A percentile compares a stretch with the other conserved stretches of the same genome.
Evolutionary conservation across 116 monocot species (phyloP).

Genomic region (Posidonia oceanica): DNA sequence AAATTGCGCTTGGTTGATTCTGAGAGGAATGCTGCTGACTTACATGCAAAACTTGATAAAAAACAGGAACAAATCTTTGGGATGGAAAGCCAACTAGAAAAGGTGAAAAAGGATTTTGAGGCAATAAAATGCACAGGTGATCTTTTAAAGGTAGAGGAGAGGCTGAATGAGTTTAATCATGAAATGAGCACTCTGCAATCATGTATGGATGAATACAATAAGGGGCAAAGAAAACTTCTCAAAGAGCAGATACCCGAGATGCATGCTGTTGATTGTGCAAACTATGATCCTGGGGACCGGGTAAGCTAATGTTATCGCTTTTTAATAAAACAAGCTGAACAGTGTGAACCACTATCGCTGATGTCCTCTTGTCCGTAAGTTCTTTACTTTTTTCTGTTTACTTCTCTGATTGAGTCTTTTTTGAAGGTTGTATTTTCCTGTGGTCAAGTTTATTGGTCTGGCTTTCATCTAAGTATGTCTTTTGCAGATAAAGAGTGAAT

Average conservation of each 20-base stretch:
- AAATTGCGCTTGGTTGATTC: slow-evolving; percentile 21
- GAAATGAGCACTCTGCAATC: slow-evolving; percentile 13
- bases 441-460: neutral
- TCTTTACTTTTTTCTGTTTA: slow-evolving; percentile 16
- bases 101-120: slow-evolving; percentile 17
- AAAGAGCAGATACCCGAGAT: slow-evolving; percentile 7
- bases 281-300: slow-evolving; percentile 18
- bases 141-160: slow-evolving; percentile 26
- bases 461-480: slow-evolving; percentile 1
- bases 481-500: slow-evolving; percentile 23
- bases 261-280: slow-evolving; percentile 11
- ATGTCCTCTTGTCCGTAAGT: slow-evolving; percentile 23
- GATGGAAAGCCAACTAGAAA: slow-evolving; percentile 16
- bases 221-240: neutral
- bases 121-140: slow-evolving; percentile 14
- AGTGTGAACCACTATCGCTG: slow-evolving; percentile 21
- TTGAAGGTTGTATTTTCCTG: neutral
- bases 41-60: slow-evolving; percentile 12
- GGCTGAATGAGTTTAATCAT: slow-evolving; percentile 26
- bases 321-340: slow-evolving; percentile 38
- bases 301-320: slow-evolving; percentile 52
- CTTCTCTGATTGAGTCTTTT: neutral
- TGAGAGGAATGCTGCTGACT: slow-evolving; percentile 14
- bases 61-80: slow-evolving; percentile 13
- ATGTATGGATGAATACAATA: slow-evolving; percentile 16